Percentiles rank a stretch among this genome's conserved stretches.
These are phyloP conservation scores for Lindgomyces ingoldianus DNA, from an alignment of 495 filamentous ascomycete species.

Conservation along the genomic window DNA sequence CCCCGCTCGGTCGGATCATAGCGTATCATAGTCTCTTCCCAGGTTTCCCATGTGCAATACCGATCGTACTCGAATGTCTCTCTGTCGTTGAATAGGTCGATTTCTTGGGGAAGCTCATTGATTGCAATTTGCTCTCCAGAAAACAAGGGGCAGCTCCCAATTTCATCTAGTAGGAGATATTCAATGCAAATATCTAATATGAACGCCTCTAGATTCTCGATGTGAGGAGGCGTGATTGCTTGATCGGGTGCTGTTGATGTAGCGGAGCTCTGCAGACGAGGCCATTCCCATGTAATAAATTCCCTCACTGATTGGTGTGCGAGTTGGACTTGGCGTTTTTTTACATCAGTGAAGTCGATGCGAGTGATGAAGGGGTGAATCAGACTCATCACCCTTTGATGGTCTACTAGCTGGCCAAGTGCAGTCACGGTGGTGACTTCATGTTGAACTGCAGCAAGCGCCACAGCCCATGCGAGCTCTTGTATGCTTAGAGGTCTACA, in stretches of 20 bases:
- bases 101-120: slow-evolving; percentile 9
- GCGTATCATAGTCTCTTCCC: slow-evolving; percentile 19
- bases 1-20: slow-evolving; percentile 17
- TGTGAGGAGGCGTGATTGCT: not conserved
- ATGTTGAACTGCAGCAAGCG: slow-evolving; percentile 8
- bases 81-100: slow-evolving; percentile 3
- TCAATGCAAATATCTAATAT: slow-evolving; percentile 11
- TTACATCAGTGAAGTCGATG: slow-evolving; percentile 1
- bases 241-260: slow-evolving; percentile 7
- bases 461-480: slow-evolving; percentile 12
- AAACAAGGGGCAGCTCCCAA: slow-evolving; percentile 9
- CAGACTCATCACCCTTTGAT: not conserved
- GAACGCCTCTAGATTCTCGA: slow-evolving; percentile 3
- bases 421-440: slow-evolving; percentile 9
- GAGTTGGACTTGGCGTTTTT: slow-evolving; percentile 19
- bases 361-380: slow-evolving; percentile 13
- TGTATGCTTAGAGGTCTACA: slow-evolving; percentile 14
- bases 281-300: slow-evolving; percentile 10
- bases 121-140: slow-evolving; percentile 16
- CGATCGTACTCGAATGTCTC: slow-evolving; percentile 15
- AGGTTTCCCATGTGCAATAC: slow-evolving; percentile 17
- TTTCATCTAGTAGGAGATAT: slow-evolving; percentile 10
- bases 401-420: slow-evolving; percentile 10
- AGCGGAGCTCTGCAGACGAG: not conserved
- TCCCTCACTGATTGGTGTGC: slow-evolving; percentile 17